Evolutionary conservation across 352 stramenopile genomes (phyloP).

Genomic region (Plasmopara muralis): DNA sequence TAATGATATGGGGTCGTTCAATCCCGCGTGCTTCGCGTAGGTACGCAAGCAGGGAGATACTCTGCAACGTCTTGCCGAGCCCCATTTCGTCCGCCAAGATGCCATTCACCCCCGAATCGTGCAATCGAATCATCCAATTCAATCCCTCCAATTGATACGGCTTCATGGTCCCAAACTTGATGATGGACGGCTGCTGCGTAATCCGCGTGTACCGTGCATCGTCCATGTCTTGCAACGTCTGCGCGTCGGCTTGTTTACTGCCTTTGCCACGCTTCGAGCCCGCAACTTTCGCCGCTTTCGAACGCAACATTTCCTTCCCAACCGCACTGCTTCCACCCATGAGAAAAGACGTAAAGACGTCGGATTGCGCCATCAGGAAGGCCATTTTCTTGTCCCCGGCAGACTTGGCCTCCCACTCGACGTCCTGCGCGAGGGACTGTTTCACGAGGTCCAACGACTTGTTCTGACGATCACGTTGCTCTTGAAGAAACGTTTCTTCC

Average conservation of each 20-base stretch:
- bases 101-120: conserved; percentile 84
- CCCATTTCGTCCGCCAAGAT: conserved; percentile 87
- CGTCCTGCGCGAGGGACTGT: conserved; percentile 49
- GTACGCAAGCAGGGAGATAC: conserved; percentile 96
- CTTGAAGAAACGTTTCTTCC: conserved; percentile 58
- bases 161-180: conserved; percentile 87
- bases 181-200: conserved; percentile 72
- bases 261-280: conserved; percentile 56
- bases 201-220: conserved; percentile 76
- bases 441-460: conserved; percentile 71
- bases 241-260: conserved; percentile 61
- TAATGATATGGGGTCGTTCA: conserved; percentile 96
- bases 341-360: conserved; percentile 84
- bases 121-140: conserved; percentile 92
- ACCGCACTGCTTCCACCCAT: conserved; percentile 77
- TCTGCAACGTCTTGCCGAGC: conserved; percentile 96
- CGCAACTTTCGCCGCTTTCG: conserved; percentile 31
- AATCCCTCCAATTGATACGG: conserved; percentile 83
- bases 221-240: conserved; percentile 69
- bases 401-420: conserved; percentile 39
- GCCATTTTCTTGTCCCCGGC: conserved; percentile 69
- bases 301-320: conserved; percentile 70
- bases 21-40: conserved; percentile 91
- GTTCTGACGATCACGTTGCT: conserved; percentile 73
- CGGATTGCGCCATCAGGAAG: conserved; percentile 86